Evolutionary conservation across 306 rosid species (phyloP).

Genomic region (Citrullus colocynthis): DNA sequence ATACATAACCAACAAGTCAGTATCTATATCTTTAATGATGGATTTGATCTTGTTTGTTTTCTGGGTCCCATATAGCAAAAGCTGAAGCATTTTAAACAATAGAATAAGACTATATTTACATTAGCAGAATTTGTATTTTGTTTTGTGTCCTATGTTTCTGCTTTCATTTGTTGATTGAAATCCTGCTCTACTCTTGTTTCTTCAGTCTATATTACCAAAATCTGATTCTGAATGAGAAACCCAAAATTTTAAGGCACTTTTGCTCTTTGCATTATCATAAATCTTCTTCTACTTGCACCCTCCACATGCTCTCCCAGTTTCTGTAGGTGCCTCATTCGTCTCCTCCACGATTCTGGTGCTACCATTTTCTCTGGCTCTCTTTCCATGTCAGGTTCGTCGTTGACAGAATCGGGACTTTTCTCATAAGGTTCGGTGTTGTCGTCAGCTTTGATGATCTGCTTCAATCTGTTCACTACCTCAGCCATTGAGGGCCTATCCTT

Average conservation of each 20-base stretch:
- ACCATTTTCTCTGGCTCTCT: slow-evolving; percentile 8
- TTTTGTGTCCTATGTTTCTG: background rate
- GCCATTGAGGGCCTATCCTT: slow-evolving; percentile 68
- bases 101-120: background rate
- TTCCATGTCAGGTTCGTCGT: slow-evolving; percentile 20
- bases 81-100: background rate
- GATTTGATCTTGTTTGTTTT: background rate
- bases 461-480: slow-evolving; percentile 48
- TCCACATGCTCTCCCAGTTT: slow-evolving; percentile 71
- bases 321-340: slow-evolving; percentile 70
- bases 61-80: background rate
- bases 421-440: slow-evolving; percentile 19
- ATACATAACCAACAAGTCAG: background rate
- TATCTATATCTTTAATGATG: background rate
- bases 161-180: background rate
- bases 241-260: slow-evolving; percentile 18
- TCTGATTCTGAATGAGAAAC: background rate
- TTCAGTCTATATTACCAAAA: slow-evolving; percentile 2
- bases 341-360: slow-evolving; percentile 44
- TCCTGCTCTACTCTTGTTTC: background rate
- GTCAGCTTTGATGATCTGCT: slow-evolving; percentile 39
- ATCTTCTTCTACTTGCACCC: slow-evolving; percentile 47
- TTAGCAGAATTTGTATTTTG: background rate
- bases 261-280: slow-evolving; percentile 56
- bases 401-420: slow-evolving; percentile 15